Conservation (phyloP, 75 land plant species). For the Adiantum capillusveneris region DNA sequence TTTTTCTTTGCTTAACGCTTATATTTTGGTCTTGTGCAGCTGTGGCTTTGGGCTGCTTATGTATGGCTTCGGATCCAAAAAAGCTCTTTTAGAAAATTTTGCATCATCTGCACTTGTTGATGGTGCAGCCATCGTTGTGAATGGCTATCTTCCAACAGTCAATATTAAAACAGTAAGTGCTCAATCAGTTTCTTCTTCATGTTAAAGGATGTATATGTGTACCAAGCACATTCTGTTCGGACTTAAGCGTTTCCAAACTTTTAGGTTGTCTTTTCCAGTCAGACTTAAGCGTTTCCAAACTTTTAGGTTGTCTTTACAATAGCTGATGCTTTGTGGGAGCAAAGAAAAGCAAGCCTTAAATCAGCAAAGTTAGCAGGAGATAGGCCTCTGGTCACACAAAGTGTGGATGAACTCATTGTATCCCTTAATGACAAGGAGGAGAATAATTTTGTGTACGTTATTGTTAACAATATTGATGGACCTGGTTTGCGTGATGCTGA, state of each 20-base stretch:
- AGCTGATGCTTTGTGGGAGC: slow-evolving; percentile 68
- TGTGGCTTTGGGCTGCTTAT: slow-evolving; percentile 96
- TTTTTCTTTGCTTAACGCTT: no score
- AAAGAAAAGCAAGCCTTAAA: slow-evolving; percentile 23
- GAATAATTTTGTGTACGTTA: slow-evolving; percentile 46
- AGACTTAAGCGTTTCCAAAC: no score
- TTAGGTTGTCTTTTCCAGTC: no score
- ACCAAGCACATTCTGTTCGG: no score
- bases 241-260: no score
- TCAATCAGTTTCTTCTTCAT: no score
- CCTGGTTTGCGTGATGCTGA: slow-evolving; percentile 82
- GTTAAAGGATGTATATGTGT: no score
- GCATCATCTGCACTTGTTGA: slow-evolving; percentile 69
- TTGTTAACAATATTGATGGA: slow-evolving; percentile 94
- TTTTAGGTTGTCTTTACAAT: slow-evolving; percentile 37
- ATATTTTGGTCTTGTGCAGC: slow-evolving; percentile 31
- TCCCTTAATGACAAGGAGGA: slow-evolving; percentile 49
- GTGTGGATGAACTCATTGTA: slow-evolving; percentile 64
- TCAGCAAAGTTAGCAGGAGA: slow-evolving; percentile 32
- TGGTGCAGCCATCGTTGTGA: slow-evolving; percentile 72
- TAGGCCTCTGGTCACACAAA: slow-evolving; percentile 40
- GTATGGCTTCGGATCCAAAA: slow-evolving; percentile 99
- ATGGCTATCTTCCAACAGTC: slow-evolving; percentile 92
- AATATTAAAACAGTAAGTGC: slow-evolving; percentile 73
- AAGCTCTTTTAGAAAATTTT: slow-evolving; percentile 79